Base-by-base conservation (phyloP, 441 rosid genomes). In the Rhodomyrtus psidioides region DNA sequence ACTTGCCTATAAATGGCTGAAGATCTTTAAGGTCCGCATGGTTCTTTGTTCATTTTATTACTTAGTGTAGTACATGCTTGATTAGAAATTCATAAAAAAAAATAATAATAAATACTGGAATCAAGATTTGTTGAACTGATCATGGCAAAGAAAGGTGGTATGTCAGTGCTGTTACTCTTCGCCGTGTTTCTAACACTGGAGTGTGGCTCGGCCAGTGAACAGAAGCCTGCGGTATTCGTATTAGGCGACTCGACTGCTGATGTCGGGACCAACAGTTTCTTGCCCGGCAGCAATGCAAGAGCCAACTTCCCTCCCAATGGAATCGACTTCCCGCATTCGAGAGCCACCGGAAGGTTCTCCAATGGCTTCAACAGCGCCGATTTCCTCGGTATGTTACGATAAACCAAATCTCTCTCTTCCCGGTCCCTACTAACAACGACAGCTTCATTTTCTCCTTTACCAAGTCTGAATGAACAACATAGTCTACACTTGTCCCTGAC, bases 341-440 rank as follows among this genome's bases (percentile, higher is more conserved):
- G 84, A 84, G 88, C 93, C 13, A 92, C 94, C 2, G 94, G 94
- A 82, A 89, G 94, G 87, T 92, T 92, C 90, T 91, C 94, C 86
- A 93, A 92, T 87, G 94, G 95, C 85, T 84, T 92, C 15, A 93
- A 91, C 39, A 91, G 91, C 58, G 96, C 94, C 70, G 94, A 93
- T 90, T 89, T 89, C 74, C 88, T 92, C 8, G 91, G 96, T 94
- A 81, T 44, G 84, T 30, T 30, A 30, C 30, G 46, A 62, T 6
- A n/a, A 65, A 27, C 27, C 51, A 75, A 54, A 42, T 55, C 55
- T 83, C 54, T 39, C 24, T 19, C 39, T 58, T 17, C 42, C 46
- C 1, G 46, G 5, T 17, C 14, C 23, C 24, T 30, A 30, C 75
- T 39, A 19, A 70, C 76, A 19, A 65, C 79, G 39, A 70, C n/a